These are phyloP conservation scores for Bauhinia variegata DNA, from an alignment of 306 rosid genomes.

Conservation along the genomic window DNA sequence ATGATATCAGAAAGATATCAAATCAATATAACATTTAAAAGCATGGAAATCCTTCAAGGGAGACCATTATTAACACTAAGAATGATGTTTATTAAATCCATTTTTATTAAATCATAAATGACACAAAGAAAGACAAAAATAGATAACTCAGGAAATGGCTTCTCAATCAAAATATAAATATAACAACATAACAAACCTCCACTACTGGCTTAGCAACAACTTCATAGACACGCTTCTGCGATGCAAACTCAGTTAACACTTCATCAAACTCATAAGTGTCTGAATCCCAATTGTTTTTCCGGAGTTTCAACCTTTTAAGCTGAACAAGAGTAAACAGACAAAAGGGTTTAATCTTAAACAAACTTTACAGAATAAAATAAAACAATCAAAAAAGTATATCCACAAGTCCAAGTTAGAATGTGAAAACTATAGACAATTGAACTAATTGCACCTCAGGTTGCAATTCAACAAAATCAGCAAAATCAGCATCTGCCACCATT, in stretches of 20 bases:
- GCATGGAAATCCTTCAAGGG: background rate
- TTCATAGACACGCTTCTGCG: slow-evolving; percentile 97
- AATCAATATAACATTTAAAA: slow-evolving; percentile 31
- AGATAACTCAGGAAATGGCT: slow-evolving; percentile 22
- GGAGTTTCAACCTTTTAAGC: slow-evolving; percentile 92
- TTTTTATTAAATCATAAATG: slow-evolving; percentile 32
- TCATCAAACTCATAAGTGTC: slow-evolving; percentile 94
- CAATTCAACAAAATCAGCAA: slow-evolving; percentile 89
- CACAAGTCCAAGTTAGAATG: slow-evolving; percentile 11
- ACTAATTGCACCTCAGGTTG: slow-evolving; percentile 76
- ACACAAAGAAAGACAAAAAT: slow-evolving; percentile 27
- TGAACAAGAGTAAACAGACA: slow-evolving; percentile 44
- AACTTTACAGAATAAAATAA: slow-evolving; percentile 7
- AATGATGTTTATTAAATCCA: slow-evolving; percentile 13
- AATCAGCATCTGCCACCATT: slow-evolving; percentile 82
- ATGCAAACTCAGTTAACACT: slow-evolving; percentile 85
- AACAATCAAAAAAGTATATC: slow-evolving; percentile 20
- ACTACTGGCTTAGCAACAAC: slow-evolving; percentile 99
- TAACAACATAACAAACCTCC: slow-evolving; percentile 60
- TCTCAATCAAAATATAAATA: slow-evolving; percentile 18
- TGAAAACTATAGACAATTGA: slow-evolving; percentile 14
- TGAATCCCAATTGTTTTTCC: slow-evolving; percentile 93
- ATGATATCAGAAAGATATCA: slow-evolving; percentile 11
- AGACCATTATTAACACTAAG: slow-evolving; percentile 13
- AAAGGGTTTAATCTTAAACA: slow-evolving; percentile 29